Conservation (phyloP, 805 yeast genomes). For the Yueomyces sinensis region DNA sequence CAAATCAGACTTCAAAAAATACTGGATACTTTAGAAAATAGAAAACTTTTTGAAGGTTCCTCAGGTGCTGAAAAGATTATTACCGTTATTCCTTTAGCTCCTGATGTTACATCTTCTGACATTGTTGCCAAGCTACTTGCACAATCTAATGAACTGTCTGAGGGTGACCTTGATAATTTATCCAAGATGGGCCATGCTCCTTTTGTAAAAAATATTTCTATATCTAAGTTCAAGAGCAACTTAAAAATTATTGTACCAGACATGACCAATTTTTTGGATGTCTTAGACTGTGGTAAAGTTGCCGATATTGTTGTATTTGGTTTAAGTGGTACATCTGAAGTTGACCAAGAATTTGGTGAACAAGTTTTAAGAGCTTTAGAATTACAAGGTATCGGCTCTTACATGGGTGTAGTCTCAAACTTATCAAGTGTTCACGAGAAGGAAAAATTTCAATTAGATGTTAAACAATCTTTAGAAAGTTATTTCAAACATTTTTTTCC, state of each 20-base stretch:
- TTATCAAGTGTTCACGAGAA: slow-evolving; percentile 53
- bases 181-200: slow-evolving; percentile 21
- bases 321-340: slow-evolving; percentile 77
- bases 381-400: slow-evolving; percentile 83
- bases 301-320: slow-evolving; percentile 86
- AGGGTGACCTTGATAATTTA: slow-evolving; percentile 24
- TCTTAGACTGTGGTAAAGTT: slow-evolving; percentile 76
- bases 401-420: slow-evolving; percentile 68
- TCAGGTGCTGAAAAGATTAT: slow-evolving; percentile 75
- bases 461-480: slow-evolving; percentile 48
- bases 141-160: slow-evolving; percentile 23
- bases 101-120: slow-evolving; percentile 46
- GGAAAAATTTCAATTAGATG: slow-evolving; percentile 63
- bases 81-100: slow-evolving; percentile 66
- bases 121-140: slow-evolving; percentile 41
- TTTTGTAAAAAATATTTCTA: slow-evolving; percentile 36
- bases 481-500: slow-evolving; percentile 72
- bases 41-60: slow-evolving; percentile 68
- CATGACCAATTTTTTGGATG: slow-evolving; percentile 45
- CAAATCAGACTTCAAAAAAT: slow-evolving; percentile 71
- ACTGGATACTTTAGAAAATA: slow-evolving; percentile 38
- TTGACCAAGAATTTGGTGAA: slow-evolving; percentile 70
- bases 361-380: slow-evolving; percentile 78
- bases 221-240: slow-evolving; percentile 61
- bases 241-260: slow-evolving; percentile 65